Evolutionary conservation across 345 rosid genomes (phyloP), one percentile per base, ranked within the genome.

Genomic region (Eucalyptus decipiens): DNA sequence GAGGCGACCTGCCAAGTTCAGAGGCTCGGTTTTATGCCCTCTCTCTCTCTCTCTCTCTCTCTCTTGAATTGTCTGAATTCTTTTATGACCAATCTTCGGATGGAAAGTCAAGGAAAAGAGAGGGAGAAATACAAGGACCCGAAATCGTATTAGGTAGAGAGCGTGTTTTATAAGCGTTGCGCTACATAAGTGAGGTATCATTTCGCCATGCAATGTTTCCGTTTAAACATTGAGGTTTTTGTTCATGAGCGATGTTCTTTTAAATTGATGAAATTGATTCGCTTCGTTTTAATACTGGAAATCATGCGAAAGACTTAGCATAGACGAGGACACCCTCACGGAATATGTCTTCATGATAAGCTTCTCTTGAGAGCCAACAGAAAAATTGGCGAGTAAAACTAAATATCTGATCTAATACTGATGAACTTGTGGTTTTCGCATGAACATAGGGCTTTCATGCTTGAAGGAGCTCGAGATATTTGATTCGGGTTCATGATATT

Each of bases 271-370:
- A 4, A 65, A n/a, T 65, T 17, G 37, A 18, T 15, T 65, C 1
- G 6, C 21, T 65, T 15, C 0, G 11, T n/a, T 65, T n/a, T 15
- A 7, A 65, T 65, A 0, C n/a, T 65, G 18, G 5, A 65, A 65
- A 65, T 65, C 9, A 17, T n/a, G 21, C 3, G 19, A 16, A 14
- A 7, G 21, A n/a, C 37, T 65, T 65, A n/a, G 10, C 37, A 15
- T n/a, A 15, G 37, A n/a, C 3, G 0, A n/a, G 9, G 10, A n/a
- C 10, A 15, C 34, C 76, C 2, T 17, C n/a, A 2, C 4, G 5
- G 6, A 65, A 14, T n/a, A 65, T n/a, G 9, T 7, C 37, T 30
- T 65, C 19, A 65, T 8, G 34, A 0, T 12, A 17, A 1, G 32
- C 67, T 60, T 60, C 67, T 28, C 19, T 30, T 11, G 5, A 65